phyloP scores from a whole-genome alignment of 257 asterid genomes.

The Solanum gandarillasii region DNA sequence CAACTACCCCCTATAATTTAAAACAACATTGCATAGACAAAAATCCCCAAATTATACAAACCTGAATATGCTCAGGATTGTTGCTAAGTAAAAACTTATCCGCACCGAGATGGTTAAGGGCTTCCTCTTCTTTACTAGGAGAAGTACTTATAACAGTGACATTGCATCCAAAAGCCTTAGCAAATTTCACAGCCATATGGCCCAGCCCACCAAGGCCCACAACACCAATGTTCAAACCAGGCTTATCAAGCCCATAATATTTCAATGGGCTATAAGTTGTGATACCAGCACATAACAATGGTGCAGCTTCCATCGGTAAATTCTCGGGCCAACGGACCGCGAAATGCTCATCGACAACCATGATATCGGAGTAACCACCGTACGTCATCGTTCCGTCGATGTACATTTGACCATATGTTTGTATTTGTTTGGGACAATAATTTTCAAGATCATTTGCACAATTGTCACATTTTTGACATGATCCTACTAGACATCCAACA shows the following conservation, averaged over 20 bases:
- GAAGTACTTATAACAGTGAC: slow-evolving; percentile 38
- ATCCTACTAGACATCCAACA: slow-evolving; percentile 36
- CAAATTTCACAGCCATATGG: slow-evolving; percentile 38
- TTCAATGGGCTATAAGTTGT: slow-evolving; percentile 36
- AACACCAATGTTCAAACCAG: slow-evolving; percentile 28
- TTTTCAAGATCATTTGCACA: slow-evolving; percentile 20
- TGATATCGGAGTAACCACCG: slow-evolving; percentile 40
- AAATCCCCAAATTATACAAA: neutral
- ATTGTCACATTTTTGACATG: slow-evolving; percentile 24
- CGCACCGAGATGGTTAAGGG: slow-evolving; percentile 26
- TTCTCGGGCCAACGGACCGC: slow-evolving; percentile 20
- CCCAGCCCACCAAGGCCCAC: slow-evolving; percentile 48
- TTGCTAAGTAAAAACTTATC: slow-evolving; percentile 29
- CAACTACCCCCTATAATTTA: neutral
- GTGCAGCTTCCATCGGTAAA: slow-evolving; percentile 27
- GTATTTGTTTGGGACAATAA: slow-evolving; percentile 19
- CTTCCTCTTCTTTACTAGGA: slow-evolving; percentile 25
- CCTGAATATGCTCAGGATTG: slow-evolving; percentile 25
- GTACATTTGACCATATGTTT: slow-evolving; percentile 2
- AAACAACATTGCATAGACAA: neutral
- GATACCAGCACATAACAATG: slow-evolving; percentile 39
- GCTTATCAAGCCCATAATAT: slow-evolving; percentile 30
- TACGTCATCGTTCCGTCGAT: slow-evolving; percentile 25
- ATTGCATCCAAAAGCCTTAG: slow-evolving; percentile 32
- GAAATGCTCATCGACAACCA: slow-evolving; percentile 28